Percentiles rank a stretch among this genome's conserved stretches.
These are phyloP conservation scores for Zymoseptoria tritici DNA, from an alignment of 2,329 filamentous ascomycete genomes.

Conservation along the genomic window DNA sequence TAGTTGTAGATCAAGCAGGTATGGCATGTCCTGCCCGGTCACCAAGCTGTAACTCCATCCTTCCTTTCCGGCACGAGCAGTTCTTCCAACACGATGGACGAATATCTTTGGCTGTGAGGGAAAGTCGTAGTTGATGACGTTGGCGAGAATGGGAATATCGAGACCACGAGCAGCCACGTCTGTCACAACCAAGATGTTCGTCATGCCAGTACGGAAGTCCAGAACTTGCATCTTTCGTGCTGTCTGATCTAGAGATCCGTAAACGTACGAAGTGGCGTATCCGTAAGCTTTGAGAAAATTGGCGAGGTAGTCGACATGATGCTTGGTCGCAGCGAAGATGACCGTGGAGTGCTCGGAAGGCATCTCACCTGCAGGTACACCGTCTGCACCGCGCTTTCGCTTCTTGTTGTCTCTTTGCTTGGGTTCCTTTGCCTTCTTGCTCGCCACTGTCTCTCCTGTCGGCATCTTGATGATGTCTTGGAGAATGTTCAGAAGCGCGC, in stretches of 20 bases:
- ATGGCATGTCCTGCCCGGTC: slow-evolving; percentile 78
- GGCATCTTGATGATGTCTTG: slow-evolving; percentile 92
- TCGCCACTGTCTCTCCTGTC: slow-evolving; percentile 52
- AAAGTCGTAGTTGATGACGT: slow-evolving; percentile 98
- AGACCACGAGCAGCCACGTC: slow-evolving; percentile 96
- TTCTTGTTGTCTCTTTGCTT: slow-evolving; percentile 54
- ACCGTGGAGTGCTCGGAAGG: slow-evolving; percentile 90
- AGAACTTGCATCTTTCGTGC: slow-evolving; percentile 88
- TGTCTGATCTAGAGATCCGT: slow-evolving; percentile 89
- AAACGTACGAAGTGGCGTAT: slow-evolving; percentile 87
- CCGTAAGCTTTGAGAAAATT: slow-evolving; percentile 71
- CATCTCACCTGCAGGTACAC: slow-evolving; percentile 53
- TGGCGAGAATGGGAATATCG: slow-evolving; percentile 90
- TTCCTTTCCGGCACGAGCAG: slow-evolving; percentile 82
- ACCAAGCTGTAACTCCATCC: slow-evolving; percentile 96
- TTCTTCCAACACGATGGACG: slow-evolving; percentile 91
- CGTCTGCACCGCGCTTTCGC: slow-evolving; percentile 55
- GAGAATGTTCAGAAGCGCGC: slow-evolving; percentile 78
- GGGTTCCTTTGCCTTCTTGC: slow-evolving; percentile 38
- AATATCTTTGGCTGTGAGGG: slow-evolving; percentile 95
- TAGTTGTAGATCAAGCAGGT: slow-evolving; percentile 85
- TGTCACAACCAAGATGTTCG: slow-evolving; percentile 89
- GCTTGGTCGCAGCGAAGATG: slow-evolving; percentile 88
- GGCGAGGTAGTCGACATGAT: slow-evolving; percentile 91
- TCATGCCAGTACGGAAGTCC: slow-evolving; percentile 74